Percentiles rank a stretch among this genome's conserved stretches.
Evolutionary conservation across 2,329 filamentous ascomycete species (phyloP).

Genomic region (Penicillium sp.): DNA sequence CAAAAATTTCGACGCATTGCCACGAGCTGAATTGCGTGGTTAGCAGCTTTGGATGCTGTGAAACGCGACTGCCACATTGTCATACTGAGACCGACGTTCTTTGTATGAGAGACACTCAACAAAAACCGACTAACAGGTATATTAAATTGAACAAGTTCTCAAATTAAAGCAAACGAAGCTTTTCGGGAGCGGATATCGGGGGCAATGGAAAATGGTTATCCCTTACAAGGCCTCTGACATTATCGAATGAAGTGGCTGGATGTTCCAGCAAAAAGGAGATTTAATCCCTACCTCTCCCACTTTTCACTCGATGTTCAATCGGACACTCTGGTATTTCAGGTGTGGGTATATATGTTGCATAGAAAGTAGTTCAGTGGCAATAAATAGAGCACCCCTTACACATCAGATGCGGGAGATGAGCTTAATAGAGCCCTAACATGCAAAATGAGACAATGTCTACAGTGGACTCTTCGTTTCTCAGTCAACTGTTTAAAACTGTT

Average conservation of each 20-base stretch:
- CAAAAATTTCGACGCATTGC: background rate
- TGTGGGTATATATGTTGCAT: background rate
- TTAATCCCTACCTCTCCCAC: background rate
- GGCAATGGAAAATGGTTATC: background rate
- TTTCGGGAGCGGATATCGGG: background rate
- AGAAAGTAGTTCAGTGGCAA: background rate
- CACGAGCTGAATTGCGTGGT: background rate
- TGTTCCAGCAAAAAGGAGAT: background rate
- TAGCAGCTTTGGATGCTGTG: background rate
- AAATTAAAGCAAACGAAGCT: background rate
- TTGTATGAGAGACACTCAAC: background rate
- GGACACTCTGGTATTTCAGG: background rate
- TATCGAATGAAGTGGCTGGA: background rate
- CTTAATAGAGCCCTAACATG: conserved; percentile 11
- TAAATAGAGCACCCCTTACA: conserved; percentile 8
- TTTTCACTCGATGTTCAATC: background rate
- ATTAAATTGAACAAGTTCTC: background rate
- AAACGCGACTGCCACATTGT: background rate
- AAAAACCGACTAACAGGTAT: background rate
- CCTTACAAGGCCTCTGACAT: background rate
- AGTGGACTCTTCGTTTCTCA: background rate
- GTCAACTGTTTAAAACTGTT: background rate
- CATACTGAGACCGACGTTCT: background rate
- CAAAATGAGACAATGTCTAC: conserved; percentile 3
- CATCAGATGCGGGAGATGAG: conserved; percentile 1